These are phyloP conservation scores for Cladorrhinum sp. DNA, from an alignment of 2,329 filamentous ascomycete species.

Conservation along the genomic window DNA sequence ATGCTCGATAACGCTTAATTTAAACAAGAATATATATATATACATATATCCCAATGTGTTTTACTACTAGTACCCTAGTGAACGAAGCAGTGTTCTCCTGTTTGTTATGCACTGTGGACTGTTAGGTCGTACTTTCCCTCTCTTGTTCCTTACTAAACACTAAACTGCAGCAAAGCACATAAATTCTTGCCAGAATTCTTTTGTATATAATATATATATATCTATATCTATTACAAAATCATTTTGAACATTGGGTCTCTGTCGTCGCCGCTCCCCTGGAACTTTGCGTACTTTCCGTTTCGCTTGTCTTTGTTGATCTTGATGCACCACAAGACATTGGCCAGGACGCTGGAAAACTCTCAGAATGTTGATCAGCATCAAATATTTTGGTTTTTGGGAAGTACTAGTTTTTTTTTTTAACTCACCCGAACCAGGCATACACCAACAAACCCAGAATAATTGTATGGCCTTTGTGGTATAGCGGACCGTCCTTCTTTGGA, in stretches of 20 bases:
- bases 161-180: too few relatives aligned
- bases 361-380: neutral
- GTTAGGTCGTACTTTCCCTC: too few relatives aligned
- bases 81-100: too few relatives aligned
- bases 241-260: slow-evolving; percentile 61
- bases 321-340: slow-evolving; percentile 59
- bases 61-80: too few relatives aligned
- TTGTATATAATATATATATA: too few relatives aligned
- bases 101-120: too few relatives aligned
- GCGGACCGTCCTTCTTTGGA: slow-evolving; percentile 51
- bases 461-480: slow-evolving; percentile 60
- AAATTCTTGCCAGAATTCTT: too few relatives aligned
- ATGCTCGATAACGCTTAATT: too few relatives aligned
- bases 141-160: too few relatives aligned
- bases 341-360: slow-evolving; percentile 44
- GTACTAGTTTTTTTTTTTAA: slow-evolving; percentile 22
- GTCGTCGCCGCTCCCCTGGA: slow-evolving; percentile 57
- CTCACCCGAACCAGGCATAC: slow-evolving; percentile 63
- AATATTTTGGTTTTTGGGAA: neutral
- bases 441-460: slow-evolving; percentile 58
- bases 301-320: slow-evolving; percentile 64
- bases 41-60: too few relatives aligned
- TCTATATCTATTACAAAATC: slow-evolving; percentile 47
- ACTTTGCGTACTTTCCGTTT: slow-evolving; percentile 56
- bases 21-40: too few relatives aligned